These are phyloP conservation scores for Raffaelea albimanens DNA, from an alignment of 2,329 filamentous ascomycete genomes.

Conservation along the genomic window DNA sequence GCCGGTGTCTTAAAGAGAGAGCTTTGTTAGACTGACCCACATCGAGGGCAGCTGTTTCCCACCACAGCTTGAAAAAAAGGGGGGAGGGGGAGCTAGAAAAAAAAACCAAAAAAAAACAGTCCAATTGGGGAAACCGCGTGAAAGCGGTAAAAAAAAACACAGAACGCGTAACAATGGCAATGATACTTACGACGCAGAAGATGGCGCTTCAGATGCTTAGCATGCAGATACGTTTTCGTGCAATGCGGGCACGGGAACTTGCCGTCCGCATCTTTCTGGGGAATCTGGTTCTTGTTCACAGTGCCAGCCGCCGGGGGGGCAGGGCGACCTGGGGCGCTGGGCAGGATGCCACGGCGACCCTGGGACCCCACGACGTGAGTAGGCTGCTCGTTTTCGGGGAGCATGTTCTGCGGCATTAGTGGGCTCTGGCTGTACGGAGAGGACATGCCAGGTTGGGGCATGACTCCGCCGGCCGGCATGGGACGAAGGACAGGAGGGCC, in stretches of 20 bases:
- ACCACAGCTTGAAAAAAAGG: constrained; percentile 2
- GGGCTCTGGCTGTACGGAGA: constrained; percentile 51
- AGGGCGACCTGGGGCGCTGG: constrained; percentile 79
- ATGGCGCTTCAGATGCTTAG: constrained; percentile 96
- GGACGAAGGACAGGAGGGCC: constrained; percentile 53
- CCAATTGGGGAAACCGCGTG: constrained; percentile 10
- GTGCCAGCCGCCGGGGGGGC: constrained; percentile 64
- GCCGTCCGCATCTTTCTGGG: constrained; percentile 90
- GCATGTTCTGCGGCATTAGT: constrained; percentile 47
- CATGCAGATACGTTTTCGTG: constrained; percentile 94
- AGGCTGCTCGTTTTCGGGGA: constrained; percentile 53
- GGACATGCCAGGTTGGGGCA: constrained; percentile 46
- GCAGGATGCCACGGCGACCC: constrained; percentile 81
- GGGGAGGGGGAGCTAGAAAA: constrained; percentile 19
- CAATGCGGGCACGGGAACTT: constrained; percentile 98
- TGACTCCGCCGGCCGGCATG: constrained; percentile 60
- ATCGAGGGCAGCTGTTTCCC: no score
- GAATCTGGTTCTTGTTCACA: constrained; percentile 70
- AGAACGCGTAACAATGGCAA: not conserved
- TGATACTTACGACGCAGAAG: constrained; percentile 78
- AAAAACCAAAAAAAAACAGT: not conserved
- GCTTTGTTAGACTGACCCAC: constrained; percentile 1
- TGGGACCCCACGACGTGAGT: constrained; percentile 94
- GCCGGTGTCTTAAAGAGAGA: constrained; percentile 65
- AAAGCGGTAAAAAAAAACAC: not conserved